These are phyloP conservation scores for Lentithecium fluviatile DNA, from an alignment of 495 filamentous ascomycete genomes.

Conservation along the genomic window DNA sequence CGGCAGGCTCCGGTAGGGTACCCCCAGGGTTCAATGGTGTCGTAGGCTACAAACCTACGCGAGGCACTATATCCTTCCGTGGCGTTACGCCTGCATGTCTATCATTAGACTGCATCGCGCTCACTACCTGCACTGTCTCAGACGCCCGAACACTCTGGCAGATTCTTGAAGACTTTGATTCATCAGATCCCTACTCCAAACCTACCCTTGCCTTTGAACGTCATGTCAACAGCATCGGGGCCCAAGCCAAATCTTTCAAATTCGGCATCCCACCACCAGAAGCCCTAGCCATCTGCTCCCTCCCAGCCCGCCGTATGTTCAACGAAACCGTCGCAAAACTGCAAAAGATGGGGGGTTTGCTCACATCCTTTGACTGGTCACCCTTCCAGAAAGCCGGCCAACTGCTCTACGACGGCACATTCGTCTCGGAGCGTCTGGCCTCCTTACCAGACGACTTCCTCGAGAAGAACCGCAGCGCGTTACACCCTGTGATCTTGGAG, in stretches of 20 bases:
- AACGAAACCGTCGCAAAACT: conserved; percentile 46
- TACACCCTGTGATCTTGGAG: conserved; percentile 57
- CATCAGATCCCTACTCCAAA: conserved; percentile 58
- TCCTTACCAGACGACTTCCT: conserved; percentile 49
- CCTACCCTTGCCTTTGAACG: conserved; percentile 44
- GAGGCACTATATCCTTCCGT: conserved; percentile 57
- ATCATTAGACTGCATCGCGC: conserved; percentile 62
- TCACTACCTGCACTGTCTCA: conserved; percentile 52
- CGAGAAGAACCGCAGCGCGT: conserved; percentile 40
- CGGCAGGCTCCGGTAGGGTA: conserved; percentile 63
- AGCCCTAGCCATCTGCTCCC: conserved; percentile 50
- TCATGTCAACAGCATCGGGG: conserved; percentile 53
- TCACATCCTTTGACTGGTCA: conserved; percentile 53
- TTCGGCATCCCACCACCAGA: conserved; percentile 55
- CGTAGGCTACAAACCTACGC: conserved; percentile 68
- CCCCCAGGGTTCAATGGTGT: conserved; percentile 64
- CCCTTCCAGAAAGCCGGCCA: conserved; percentile 57
- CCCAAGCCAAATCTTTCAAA: conserved; percentile 48
- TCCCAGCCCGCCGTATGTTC: conserved; percentile 49
- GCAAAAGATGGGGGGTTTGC: conserved; percentile 49
- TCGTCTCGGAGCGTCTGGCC: conserved; percentile 58
- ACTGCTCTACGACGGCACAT: conserved; percentile 56
- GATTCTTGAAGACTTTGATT: conserved; percentile 54
- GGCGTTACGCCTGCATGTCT: conserved; percentile 62
- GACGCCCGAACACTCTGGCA: conserved; percentile 59